These are phyloP conservation scores for Sporothrix pallida DNA, from an alignment of 2,329 filamentous ascomycete genomes.

Conservation along the genomic window DNA sequence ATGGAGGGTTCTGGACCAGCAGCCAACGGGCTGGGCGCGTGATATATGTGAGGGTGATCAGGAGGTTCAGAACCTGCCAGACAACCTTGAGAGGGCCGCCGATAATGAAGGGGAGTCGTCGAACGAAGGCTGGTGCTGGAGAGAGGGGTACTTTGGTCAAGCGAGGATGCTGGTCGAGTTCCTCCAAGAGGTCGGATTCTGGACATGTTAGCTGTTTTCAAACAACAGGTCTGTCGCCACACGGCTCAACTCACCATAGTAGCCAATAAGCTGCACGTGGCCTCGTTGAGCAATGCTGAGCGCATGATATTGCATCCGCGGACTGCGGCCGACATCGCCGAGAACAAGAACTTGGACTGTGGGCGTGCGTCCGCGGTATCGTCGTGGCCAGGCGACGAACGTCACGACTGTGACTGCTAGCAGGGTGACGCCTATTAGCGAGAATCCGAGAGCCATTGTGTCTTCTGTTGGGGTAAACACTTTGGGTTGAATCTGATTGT, in stretches of 20 bases:
- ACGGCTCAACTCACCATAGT: constrained; percentile 65
- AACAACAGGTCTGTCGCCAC: neutral
- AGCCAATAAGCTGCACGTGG: constrained; percentile 84
- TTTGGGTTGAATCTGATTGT: neutral
- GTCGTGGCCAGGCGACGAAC: constrained; percentile 34
- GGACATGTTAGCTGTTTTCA: constrained; percentile 30
- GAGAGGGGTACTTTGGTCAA: constrained; percentile 75
- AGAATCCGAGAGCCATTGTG: constrained; percentile 35
- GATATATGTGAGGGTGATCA: constrained; percentile 73
- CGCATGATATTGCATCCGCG: constrained; percentile 98
- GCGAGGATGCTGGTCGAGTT: constrained; percentile 69
- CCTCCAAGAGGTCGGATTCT: constrained; percentile 83
- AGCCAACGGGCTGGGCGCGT: constrained; percentile 81
- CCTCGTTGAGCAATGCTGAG: constrained; percentile 86
- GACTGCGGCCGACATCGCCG: constrained; percentile 92
- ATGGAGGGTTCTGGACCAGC: constrained; percentile 84
- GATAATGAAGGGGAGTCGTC: constrained; percentile 75
- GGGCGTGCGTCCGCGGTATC: constrained; percentile 35
- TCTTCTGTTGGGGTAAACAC: neutral
- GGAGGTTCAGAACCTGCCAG: constrained; percentile 77
- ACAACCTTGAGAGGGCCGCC: constrained; percentile 83
- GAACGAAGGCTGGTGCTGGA: constrained; percentile 69
- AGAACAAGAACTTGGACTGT: constrained; percentile 84
- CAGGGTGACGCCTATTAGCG: constrained; percentile 34
- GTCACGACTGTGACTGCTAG: constrained; percentile 29